Percentiles rank a stretch among this genome's conserved stretches.
Conservation (phyloP, 2,329 filamentous ascomycete species). For the Cordyceps javanica region DNA sequence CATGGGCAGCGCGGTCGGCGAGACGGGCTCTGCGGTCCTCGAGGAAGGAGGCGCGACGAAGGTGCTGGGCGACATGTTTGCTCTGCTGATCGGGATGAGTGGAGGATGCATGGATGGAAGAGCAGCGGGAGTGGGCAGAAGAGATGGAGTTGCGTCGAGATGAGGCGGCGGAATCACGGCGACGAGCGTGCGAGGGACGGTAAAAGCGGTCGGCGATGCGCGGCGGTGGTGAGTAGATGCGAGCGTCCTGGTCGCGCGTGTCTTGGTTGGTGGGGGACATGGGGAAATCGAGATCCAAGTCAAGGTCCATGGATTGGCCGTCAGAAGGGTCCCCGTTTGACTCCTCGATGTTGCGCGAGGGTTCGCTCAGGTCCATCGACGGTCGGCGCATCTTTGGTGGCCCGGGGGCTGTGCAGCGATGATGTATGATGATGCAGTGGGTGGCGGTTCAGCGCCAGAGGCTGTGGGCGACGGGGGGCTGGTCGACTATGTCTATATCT, state of each 20-base stretch:
- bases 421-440: background rate
- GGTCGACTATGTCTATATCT: background rate
- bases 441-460: background rate
- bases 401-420: background rate
- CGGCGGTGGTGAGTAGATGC: conserved; percentile 58
- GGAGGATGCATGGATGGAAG: conserved; percentile 49
- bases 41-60: conserved; percentile 73
- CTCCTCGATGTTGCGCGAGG: conserved; percentile 35
- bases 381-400: conserved; percentile 35
- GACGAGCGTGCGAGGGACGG: conserved; percentile 57
- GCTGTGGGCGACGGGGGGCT: background rate
- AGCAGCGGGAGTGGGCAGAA: conserved; percentile 66
- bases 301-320: conserved; percentile 19
- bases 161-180: conserved; percentile 70
- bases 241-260: conserved; percentile 27
- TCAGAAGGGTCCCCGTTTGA: conserved; percentile 24
- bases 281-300: conserved; percentile 25
- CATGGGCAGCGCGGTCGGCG: conserved; percentile 74
- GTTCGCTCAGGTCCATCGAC: conserved; percentile 36
- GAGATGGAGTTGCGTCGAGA: conserved; percentile 76
- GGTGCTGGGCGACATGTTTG: conserved; percentile 71
- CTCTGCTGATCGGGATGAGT: conserved; percentile 56
- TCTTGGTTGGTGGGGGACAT: conserved; percentile 34
- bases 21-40: conserved; percentile 74
- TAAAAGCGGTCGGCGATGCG: conserved; percentile 76